Base-by-base conservation (phyloP, 2,329 filamentous ascomycete genomes). In the Trichoderma sp. region DNA sequence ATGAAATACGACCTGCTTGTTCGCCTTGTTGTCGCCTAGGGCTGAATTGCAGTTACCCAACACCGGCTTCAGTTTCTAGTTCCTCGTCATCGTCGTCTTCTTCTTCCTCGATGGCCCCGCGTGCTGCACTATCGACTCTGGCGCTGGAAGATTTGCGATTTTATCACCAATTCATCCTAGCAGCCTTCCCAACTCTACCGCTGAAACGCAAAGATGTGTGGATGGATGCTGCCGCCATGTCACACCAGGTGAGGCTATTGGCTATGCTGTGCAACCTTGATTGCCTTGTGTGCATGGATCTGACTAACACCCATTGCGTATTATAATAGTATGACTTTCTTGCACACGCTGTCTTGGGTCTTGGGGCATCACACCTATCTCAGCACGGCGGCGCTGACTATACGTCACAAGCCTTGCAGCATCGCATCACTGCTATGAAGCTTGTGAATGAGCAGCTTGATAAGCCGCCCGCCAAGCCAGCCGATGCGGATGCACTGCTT, bases 161-260 rank as follows among this genome's bases (percentile, higher is more conserved):
- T 71, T 85, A 85, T 70, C 83, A 85, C 69, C 83, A 85, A 70
- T 86, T 85, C 69, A 71, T 86, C 14, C 76, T 81, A 1, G 74
- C 78, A 2, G 83, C 83, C 5, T 79, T 78, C 54, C 80, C 79
- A 2, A 77, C 79, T 1, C 66, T 81, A 10, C 80, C 80, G 6
- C 68, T 81, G 1, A 70, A 72, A 18, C 76, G 75, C 3, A 75
- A 75, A 4, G 72, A 74, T 6, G 70, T 80, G 0, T 81, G 80
- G 79, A 74, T 71, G 58, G 71, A 77, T 26, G 77, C 77, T 1
- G 78, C 78, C 3, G 71, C 75, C 32, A 75, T 81, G 68, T 78
- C 78, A 6, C 77, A 81, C 70, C 63, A 71, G 21, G 79, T 81
- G 68, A 72, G 75, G 70, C 28, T 21, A 58, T 68, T 51, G 26